Percentiles rank a stretch among this genome's conserved stretches.
phyloP scores from a whole-genome alignment of 345 rosid genomes.

The Populus nigra region DNA sequence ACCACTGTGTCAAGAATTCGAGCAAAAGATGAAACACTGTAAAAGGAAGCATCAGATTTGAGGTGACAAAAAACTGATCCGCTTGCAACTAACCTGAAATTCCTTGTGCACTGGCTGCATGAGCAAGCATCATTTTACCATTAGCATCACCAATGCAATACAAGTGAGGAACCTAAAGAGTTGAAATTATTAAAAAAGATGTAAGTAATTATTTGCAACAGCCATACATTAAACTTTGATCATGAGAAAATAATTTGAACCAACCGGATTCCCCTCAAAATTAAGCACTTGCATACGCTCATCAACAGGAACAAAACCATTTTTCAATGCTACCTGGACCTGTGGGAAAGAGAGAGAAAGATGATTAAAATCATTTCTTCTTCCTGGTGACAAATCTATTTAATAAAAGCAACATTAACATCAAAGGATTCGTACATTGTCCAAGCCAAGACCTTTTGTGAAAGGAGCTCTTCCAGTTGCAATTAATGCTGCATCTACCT shows the following conservation, averaged over 20 bases:
- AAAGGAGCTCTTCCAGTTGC: slow-evolving; percentile 99
- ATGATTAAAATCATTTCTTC: slow-evolving; percentile 4
- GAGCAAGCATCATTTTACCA: slow-evolving; percentile 99
- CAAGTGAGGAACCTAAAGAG: slow-evolving; percentile 70
- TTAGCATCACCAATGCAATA: slow-evolving; percentile 97
- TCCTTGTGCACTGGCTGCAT: slow-evolving; percentile 99
- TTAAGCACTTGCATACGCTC: slow-evolving; percentile 87
- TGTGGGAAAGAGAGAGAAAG: slow-evolving; percentile 23
- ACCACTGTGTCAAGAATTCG: slow-evolving; percentile 54
- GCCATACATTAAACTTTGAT: background rate
- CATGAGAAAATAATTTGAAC: slow-evolving; percentile 18
- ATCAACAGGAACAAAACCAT: slow-evolving; percentile 91
- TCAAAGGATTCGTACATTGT: slow-evolving; percentile 52
- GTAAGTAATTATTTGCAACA: slow-evolving; percentile 5
- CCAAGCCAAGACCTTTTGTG: slow-evolving; percentile 96
- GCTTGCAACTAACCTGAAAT: slow-evolving; percentile 63
- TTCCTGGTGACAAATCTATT: background rate
- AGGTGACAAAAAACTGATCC: background rate
- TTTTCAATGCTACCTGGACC: slow-evolving; percentile 84
- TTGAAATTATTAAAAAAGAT: slow-evolving; percentile 7
- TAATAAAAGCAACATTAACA: background rate
- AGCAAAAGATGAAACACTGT: slow-evolving; percentile 14
- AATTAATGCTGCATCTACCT: slow-evolving; percentile 98
- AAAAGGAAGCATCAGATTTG: background rate
- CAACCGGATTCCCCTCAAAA: slow-evolving; percentile 70